Base-by-base conservation (phyloP, 257 asterid genomes). In the Salvia splendens region DNA sequence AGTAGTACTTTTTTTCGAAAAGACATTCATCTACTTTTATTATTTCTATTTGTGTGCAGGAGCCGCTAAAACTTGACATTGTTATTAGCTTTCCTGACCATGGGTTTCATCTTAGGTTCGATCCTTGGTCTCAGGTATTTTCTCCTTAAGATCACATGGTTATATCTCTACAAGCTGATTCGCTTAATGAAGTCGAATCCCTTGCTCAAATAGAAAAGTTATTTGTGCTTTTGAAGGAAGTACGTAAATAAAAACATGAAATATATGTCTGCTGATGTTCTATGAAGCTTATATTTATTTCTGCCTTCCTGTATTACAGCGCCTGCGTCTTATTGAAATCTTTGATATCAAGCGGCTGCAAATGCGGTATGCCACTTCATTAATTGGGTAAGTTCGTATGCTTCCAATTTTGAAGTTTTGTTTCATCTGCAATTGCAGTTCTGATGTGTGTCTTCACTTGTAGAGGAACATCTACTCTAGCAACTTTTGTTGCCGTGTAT, bases 81-180 rank as follows among this genome's bases (percentile, higher is more conserved):
- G 97, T 90, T 65, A 87, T 90, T 61, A 90, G 92, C 85, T 90
- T 90, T 76, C 96, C 97, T 3, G 95, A 90, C 68, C 92, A 90
- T 77, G 97, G 97, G 4, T 90, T 90, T 71, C 97, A 90, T 80
- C 85, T 90, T 8, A 83, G 97, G 61, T 90, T 90, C 70, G 92
- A 90, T 75, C 95, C 97, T 62, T 86, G 95, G 92, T 84, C 97
- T 42, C 96, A 90, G 97, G 97, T 90, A 81, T 32, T 73, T 58
- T 59, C 17, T 17, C 56, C 9, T 72, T 30, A 56, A 49, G 64
- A 72, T 46, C 68, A 67, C 50, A 12, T 55, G 10, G 11, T 64
- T 61, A 63, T 70, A 63, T 70, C 59, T 64, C 43, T 49, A 54
- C 17, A 40, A 62, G 66, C 52, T 47, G 48, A 60, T 42, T 40